Conservation (phyloP, 169 alveolate genomes). For the Plasmodium malariae region DNA sequence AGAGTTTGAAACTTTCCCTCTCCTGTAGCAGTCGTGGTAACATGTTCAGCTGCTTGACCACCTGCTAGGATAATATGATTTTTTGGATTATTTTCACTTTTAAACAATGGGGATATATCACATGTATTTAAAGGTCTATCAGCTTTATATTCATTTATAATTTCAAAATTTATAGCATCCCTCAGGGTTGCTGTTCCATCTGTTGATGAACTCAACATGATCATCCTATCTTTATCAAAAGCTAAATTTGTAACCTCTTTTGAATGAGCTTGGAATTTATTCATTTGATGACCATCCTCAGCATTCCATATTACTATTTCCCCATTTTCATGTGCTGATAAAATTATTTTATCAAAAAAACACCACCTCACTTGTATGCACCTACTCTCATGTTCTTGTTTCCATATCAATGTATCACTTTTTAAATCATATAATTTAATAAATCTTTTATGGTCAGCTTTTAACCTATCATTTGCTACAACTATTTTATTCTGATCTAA, state of each 20-base stretch:
- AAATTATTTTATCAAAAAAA: constrained; percentile 89
- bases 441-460: constrained; percentile 81
- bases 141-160: constrained; percentile 88
- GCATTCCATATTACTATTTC: constrained; percentile 88
- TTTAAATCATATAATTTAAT: constrained; percentile 86
- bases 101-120: constrained; percentile 90
- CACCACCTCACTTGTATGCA: constrained; percentile 92
- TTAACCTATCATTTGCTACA: constrained; percentile 90
- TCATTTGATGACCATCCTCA: constrained; percentile 82
- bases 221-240: constrained; percentile 87
- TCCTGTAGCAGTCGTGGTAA: constrained; percentile 92
- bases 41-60: constrained; percentile 93
- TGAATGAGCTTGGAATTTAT: constrained; percentile 88
- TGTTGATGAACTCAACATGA: constrained; percentile 90
- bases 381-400: constrained; percentile 82
- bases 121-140: constrained; percentile 92
- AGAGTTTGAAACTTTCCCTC: constrained; percentile 96
- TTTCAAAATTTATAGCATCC: constrained; percentile 87
- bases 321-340: constrained; percentile 93
- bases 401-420: constrained; percentile 29
- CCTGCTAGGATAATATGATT: constrained; percentile 92
- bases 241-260: constrained; percentile 89
- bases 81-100: constrained; percentile 80
- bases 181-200: constrained; percentile 92
- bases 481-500: constrained; percentile 87